A percentile compares a stretch with the other conserved stretches of the same genome.
These are phyloP conservation scores for Leptographium lundbergii DNA, from an alignment of 2,329 filamentous ascomycete genomes.

Conservation along the genomic window DNA sequence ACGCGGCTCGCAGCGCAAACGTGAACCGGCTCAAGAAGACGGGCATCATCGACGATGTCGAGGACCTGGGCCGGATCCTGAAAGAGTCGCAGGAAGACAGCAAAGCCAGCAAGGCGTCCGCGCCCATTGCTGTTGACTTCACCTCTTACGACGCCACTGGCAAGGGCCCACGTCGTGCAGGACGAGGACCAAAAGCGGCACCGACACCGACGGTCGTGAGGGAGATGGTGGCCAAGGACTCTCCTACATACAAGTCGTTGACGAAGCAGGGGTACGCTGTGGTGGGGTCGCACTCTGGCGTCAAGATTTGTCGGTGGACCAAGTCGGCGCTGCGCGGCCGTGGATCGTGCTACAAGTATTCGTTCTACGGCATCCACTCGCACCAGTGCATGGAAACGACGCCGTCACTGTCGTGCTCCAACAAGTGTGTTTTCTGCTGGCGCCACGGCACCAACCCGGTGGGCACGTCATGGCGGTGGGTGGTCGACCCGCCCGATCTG, in stretches of 20 bases:
- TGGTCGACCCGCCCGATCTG: slow-evolving; percentile 77
- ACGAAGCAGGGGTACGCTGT: slow-evolving; percentile 97
- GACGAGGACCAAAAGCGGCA: slow-evolving; percentile 21
- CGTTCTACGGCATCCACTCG: slow-evolving; percentile 91
- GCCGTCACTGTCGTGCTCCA: slow-evolving; percentile 86
- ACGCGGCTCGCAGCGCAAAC: slow-evolving; percentile 21
- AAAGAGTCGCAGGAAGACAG: slow-evolving; percentile 29
- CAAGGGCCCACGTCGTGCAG: slow-evolving; percentile 19
- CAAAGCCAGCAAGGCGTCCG: slow-evolving; percentile 4
- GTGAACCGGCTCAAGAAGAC: slow-evolving; percentile 29
- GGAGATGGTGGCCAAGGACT: slow-evolving; percentile 88
- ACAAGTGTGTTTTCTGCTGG: slow-evolving; percentile 99
- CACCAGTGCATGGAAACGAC: slow-evolving; percentile 99
- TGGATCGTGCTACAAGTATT: slow-evolving; percentile 95
- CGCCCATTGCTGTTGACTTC: slow-evolving; percentile 71
- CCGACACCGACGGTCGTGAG: slow-evolving; percentile 35
- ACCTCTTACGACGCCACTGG: slow-evolving; percentile 50
- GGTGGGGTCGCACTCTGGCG: slow-evolving; percentile 86
- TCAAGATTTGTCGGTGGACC: slow-evolving; percentile 98
- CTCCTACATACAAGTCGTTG: slow-evolving; percentile 75
- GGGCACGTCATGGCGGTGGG: slow-evolving; percentile 93
- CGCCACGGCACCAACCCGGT: slow-evolving; percentile 95
- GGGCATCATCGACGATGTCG: slow-evolving; percentile 58
- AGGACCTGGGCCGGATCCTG: slow-evolving; percentile 64
- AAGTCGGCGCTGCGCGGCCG: slow-evolving; percentile 90